Evolutionary conservation across 495 filamentous ascomycete species (phyloP), one percentile per base, ranked within the genome.

Genomic region (Penicillium goetzii): DNA sequence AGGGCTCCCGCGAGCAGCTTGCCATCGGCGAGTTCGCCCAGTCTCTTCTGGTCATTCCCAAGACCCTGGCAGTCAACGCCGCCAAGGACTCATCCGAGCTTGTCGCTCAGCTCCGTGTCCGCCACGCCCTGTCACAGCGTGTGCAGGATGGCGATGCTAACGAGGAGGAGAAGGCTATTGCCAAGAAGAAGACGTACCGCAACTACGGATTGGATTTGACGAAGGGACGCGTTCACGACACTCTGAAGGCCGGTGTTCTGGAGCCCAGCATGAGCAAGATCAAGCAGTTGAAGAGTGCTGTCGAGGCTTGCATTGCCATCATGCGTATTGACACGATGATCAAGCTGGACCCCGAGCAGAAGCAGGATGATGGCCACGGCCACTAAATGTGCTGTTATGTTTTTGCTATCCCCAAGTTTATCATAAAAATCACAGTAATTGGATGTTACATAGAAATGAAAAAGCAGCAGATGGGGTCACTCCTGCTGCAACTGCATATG

Each of bases 301-400:
- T 98, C 57, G 95, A 99, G 82, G 95, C 95, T 61, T 98, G 96
- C 78, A 97, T 99, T 79, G 89, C 93, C 71, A 97, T 99, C 74
- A 97, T 99, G 96, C 88, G 95, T 71, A 99, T 99, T 72, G 95
- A 99, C 82, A 99, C 95, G 64, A 85, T 99, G 80, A 98, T 99
- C 77, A 97, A 96, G 82, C 79, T 99, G 78, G 95, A 99, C 85
- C 92, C 92, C 58, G 93, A 97, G 83, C 83, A 88, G 81, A 83
- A 86, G 71, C 82, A 81, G 57, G 88, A 89, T 77, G 92, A 96
- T 60, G 80, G 80, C 59, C 80, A 82, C 62, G 79, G 77, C 56
- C 79, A 81, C 68, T 78, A 79, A 69, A 52, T 33, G 45, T 59
- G 45, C 55, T 53, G 56, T 28, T 34, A 55, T 33, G 32, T 38